Conservation (phyloP, 2,329 filamentous ascomycete species). For the Zasmidium angulare region DNA sequence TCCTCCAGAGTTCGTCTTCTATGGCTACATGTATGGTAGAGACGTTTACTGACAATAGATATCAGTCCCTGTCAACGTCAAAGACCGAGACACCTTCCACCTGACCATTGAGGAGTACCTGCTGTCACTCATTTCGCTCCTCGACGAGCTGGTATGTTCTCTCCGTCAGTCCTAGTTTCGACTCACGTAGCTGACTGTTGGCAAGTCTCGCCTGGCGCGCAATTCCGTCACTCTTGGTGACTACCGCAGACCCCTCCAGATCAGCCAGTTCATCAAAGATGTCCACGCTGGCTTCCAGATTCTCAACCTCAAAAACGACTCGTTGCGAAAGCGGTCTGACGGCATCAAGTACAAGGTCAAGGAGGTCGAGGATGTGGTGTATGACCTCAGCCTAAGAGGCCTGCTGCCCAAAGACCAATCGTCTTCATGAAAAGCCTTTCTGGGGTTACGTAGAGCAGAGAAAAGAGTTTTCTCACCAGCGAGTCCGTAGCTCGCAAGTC, state of each 20-base stretch:
- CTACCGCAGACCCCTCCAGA: conserved; percentile 79
- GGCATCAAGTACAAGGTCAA: conserved; percentile 97
- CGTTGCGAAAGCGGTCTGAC: conserved; percentile 81
- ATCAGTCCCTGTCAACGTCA: conserved; percentile 84
- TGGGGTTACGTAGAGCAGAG: conserved; percentile 14
- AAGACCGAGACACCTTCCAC: conserved; percentile 87
- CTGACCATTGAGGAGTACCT: conserved; percentile 97
- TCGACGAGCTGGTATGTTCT: conserved; percentile 72
- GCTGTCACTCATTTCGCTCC: conserved; percentile 78
- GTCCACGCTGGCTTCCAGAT: conserved; percentile 95
- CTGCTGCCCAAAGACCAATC: conserved; percentile 44
- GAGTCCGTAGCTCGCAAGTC: conserved; percentile 4
- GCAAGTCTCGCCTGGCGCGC: conserved; percentile 77
- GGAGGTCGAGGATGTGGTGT: conserved; percentile 97
- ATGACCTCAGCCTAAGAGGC: conserved; percentile 86
- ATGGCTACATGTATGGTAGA: too few species aligned
- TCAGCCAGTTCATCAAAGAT: conserved; percentile 81
- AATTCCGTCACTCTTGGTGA: conserved; percentile 94
- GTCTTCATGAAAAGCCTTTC: neutral
- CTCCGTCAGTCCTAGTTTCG: neutral
- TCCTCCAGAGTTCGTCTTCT: conserved; percentile 65
- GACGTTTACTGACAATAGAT: conserved; percentile 2
- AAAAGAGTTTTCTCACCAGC: conserved; percentile 4
- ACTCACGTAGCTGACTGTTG: neutral
- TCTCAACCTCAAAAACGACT: conserved; percentile 95